These are phyloP conservation scores for Phaeomoniella chlamydospora DNA, from an alignment of 2,329 filamentous ascomycete genomes.

Conservation along the genomic window DNA sequence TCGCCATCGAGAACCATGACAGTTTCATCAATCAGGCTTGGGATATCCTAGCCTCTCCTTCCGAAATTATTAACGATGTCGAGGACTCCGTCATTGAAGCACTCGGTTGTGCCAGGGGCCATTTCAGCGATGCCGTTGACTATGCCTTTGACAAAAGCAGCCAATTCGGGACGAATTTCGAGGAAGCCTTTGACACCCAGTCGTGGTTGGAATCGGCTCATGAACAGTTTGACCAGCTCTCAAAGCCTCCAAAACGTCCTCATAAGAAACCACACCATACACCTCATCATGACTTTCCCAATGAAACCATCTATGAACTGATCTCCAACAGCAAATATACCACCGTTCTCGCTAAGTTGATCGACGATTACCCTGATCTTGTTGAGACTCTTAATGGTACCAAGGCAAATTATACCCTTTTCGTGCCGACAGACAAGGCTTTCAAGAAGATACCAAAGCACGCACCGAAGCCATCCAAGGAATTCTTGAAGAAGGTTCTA, in stretches of 20 bases:
- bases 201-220: constrained; percentile 27
- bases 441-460: constrained; percentile 52
- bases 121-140: constrained; percentile 28
- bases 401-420: constrained; percentile 60
- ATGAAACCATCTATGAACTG: constrained; percentile 66
- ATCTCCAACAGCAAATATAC: constrained; percentile 65
- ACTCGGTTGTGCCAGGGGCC: constrained; percentile 16
- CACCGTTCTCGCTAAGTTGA: constrained; percentile 59
- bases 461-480: constrained; percentile 49
- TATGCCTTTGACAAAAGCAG: constrained; percentile 21
- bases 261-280: constrained; percentile 14
- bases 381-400: constrained; percentile 63
- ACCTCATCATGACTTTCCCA: constrained; percentile 31
- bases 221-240: constrained; percentile 5
- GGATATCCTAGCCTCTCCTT: neutral
- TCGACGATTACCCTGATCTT: constrained; percentile 58
- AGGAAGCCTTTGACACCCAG: constrained; percentile 30
- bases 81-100: constrained; percentile 8
- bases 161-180: constrained; percentile 23
- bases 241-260: constrained; percentile 4
- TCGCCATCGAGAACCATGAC: constrained; percentile 5
- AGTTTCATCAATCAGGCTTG: neutral
- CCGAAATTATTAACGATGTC: constrained; percentile 13
- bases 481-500: constrained; percentile 54
- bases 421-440: constrained; percentile 63